phyloP scores from a whole-genome alignment of 768 basidiomycete genomes.

The Botryobasidium botryosum region DNA sequence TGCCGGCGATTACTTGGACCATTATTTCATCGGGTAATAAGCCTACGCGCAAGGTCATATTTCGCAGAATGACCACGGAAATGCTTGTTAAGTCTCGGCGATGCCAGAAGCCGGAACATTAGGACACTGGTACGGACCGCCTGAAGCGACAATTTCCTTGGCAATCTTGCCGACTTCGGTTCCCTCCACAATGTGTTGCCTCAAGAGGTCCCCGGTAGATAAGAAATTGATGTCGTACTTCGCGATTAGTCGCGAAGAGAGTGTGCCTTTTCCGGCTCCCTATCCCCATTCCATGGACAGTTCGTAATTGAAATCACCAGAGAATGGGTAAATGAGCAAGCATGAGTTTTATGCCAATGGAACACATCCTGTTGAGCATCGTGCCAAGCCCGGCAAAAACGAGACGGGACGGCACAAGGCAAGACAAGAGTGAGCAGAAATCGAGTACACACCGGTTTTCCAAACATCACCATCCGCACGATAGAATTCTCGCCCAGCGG shows the following conservation, averaged over 20 bases:
- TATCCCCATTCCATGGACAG: constrained; percentile 5
- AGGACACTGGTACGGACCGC: constrained; percentile 30
- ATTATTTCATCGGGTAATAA: constrained; percentile 68
- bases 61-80: background rate
- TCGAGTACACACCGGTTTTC: too few relatives aligned
- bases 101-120: background rate
- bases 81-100: too few relatives aligned
- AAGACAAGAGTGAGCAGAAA: too few relatives aligned
- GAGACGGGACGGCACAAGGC: too few relatives aligned
- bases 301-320: too few relatives aligned
- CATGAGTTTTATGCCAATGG: too few relatives aligned
- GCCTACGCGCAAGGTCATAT: constrained; percentile 12
- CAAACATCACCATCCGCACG: too few relatives aligned
- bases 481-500: too few relatives aligned
- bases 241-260: constrained; percentile 53
- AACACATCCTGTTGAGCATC: too few relatives aligned
- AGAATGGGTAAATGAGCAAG: too few relatives aligned
- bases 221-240: constrained; percentile 66
- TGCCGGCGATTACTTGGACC: constrained; percentile 56
- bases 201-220: constrained; percentile 71
- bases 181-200: constrained; percentile 67
- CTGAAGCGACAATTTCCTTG: constrained; percentile 61
- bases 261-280: constrained; percentile 47
- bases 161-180: constrained; percentile 59
- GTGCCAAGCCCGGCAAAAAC: too few relatives aligned